Evolutionary conservation across 352 stramenopile genomes (phyloP).

Genomic region (Globisporangium nodosum): DNA sequence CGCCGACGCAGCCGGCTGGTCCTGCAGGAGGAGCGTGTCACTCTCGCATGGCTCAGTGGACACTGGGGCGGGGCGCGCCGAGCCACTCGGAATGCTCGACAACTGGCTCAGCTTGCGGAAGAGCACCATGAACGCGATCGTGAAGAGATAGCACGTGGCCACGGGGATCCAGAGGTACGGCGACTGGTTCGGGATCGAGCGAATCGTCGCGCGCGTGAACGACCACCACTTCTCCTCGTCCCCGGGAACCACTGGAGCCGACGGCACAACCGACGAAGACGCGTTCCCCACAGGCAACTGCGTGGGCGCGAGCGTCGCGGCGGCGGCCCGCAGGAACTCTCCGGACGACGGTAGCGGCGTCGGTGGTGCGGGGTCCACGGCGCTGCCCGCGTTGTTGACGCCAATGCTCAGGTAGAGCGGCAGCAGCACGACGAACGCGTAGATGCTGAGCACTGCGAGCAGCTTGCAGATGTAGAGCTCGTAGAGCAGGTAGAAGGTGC

Average conservation of each 20-base stretch:
- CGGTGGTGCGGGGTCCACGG: background rate
- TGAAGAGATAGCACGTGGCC: conserved; percentile 71
- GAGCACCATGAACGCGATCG: conserved; percentile 64
- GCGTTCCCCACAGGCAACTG: conserved; percentile 7
- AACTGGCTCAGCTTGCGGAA: conserved; percentile 62
- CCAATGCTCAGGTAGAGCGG: conserved; percentile 67
- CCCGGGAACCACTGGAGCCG: conserved; percentile 4
- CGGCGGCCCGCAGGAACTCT: background rate
- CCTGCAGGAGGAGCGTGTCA: conserved; percentile 11
- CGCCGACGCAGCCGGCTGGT: conserved; percentile 8
- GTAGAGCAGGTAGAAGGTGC: conserved; percentile 82
- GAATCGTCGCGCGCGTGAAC: conserved; percentile 75
- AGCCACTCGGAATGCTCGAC: conserved; percentile 44
- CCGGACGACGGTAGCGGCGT: background rate
- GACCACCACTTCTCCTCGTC: conserved; percentile 61
- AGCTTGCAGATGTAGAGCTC: conserved; percentile 72
- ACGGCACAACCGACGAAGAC: conserved; percentile 2
- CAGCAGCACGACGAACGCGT: conserved; percentile 63
- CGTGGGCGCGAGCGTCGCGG: conserved; percentile 1
- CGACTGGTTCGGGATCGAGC: conserved; percentile 69
- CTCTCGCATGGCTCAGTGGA: conserved; percentile 8
- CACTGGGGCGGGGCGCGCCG: background rate
- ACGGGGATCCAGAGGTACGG: conserved; percentile 77
- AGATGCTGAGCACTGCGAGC: conserved; percentile 49
- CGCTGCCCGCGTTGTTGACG: conserved; percentile 17